phyloP scores from a whole-genome alignment of 805 yeast species.

The Candida incommunis region DNA sequence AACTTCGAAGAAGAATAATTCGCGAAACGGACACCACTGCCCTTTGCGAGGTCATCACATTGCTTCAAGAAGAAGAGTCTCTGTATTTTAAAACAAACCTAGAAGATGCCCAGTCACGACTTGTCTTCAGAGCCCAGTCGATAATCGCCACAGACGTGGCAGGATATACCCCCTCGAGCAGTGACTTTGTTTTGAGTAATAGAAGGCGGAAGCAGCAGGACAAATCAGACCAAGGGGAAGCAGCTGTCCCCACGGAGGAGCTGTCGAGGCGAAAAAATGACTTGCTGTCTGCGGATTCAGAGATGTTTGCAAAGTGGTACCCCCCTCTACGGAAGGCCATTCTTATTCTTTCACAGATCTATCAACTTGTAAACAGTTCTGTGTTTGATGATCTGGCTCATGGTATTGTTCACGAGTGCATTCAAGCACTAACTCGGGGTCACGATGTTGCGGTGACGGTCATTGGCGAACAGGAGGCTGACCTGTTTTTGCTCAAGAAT shows the following conservation, averaged over 20 bases:
- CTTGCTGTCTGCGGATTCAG: not conserved
- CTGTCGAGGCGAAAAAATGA: slow-evolving; percentile 15
- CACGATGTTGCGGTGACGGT: slow-evolving; percentile 11
- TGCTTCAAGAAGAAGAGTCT: slow-evolving; percentile 45
- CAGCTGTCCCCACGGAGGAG: slow-evolving; percentile 10
- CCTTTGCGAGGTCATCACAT: slow-evolving; percentile 61
- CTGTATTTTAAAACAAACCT: slow-evolving; percentile 21
- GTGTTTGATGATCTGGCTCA: slow-evolving; percentile 87
- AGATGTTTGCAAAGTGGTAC: slow-evolving; percentile 27
- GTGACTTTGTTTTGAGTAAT: slow-evolving; percentile 51
- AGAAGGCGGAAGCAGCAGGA: slow-evolving; percentile 4
- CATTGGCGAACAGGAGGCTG: slow-evolving; percentile 42
- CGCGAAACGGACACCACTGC: slow-evolving; percentile 54
- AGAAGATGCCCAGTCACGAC: slow-evolving; percentile 58
- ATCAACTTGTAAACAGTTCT: slow-evolving; percentile 57
- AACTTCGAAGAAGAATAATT: slow-evolving; percentile 48
- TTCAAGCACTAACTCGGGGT: slow-evolving; percentile 29
- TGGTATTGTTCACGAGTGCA: slow-evolving; percentile 68
- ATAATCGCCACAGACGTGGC: slow-evolving; percentile 57
- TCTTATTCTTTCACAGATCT: slow-evolving; percentile 57
- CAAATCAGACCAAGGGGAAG: slow-evolving; percentile 9
- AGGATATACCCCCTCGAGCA: slow-evolving; percentile 49
- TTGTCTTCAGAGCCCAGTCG: slow-evolving; percentile 65
- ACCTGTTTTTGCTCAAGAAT: slow-evolving; percentile 57
- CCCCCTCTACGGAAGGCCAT: slow-evolving; percentile 62